Conservation (phyloP, 352 stramenopile species). For the Phytopythium cucurbitacearum region DNA sequence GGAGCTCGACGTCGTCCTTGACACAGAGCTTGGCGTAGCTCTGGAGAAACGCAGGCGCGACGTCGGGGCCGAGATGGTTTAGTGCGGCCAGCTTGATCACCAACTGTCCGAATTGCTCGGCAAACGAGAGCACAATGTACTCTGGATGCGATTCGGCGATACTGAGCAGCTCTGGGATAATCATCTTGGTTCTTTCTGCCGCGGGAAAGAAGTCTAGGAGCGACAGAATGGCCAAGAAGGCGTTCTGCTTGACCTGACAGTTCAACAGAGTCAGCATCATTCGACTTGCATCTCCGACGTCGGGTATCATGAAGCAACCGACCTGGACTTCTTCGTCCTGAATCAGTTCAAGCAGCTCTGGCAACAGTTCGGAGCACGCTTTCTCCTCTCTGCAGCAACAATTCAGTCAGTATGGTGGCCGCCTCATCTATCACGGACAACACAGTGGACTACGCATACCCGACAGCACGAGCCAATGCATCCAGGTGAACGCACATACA, state of each 20-base stretch:
- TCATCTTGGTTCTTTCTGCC: constrained; percentile 46
- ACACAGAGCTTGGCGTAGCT: constrained; percentile 57
- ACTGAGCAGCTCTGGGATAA: constrained; percentile 64
- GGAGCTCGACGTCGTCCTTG: constrained; percentile 53
- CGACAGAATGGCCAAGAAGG: constrained; percentile 68
- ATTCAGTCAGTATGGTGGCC: not conserved
- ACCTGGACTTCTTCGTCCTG: constrained; percentile 84
- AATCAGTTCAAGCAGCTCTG: constrained; percentile 69
- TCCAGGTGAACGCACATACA: constrained; percentile 86
- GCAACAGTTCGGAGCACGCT: constrained; percentile 57
- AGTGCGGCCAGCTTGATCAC: constrained; percentile 62
- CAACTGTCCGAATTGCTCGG: constrained; percentile 50
- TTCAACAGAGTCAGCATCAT: not conserved
- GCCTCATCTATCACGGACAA: not conserved
- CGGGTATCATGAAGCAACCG: not conserved
- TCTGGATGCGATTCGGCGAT: constrained; percentile 52
- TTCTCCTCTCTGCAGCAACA: constrained; percentile 41
- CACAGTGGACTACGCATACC: constrained; percentile 24
- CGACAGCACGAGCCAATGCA: constrained; percentile 56
- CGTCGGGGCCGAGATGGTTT: constrained; percentile 54
- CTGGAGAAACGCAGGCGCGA: constrained; percentile 44
- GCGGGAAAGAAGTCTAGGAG: constrained; percentile 69
- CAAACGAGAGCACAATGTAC: constrained; percentile 49
- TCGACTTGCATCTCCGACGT: no score
- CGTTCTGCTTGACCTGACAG: constrained; percentile 69